A percentile compares a stretch with the other conserved stretches of the same genome.
Conservation (phyloP, 768 basidiomycete genomes). For the Rhizopogon rudus region DNA sequence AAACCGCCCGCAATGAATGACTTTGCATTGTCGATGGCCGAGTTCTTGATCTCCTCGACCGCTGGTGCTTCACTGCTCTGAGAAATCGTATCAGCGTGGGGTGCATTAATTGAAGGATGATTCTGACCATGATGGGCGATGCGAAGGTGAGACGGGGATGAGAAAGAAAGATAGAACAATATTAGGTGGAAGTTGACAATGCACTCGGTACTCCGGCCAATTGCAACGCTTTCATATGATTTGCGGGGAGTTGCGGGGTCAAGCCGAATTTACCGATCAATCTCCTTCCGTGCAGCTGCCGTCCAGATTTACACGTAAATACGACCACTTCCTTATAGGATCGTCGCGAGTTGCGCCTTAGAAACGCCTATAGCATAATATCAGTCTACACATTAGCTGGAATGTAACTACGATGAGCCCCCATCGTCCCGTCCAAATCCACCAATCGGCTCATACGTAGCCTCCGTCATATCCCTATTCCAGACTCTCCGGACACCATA, state of each 20-base stretch:
- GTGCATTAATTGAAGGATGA: not conserved
- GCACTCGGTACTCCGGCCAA: slow-evolving; percentile 5
- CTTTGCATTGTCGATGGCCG: slow-evolving; percentile 50
- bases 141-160: slow-evolving; percentile 5
- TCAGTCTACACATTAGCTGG: slow-evolving; percentile 13
- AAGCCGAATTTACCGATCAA: slow-evolving; percentile 8
- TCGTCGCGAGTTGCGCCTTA: not conserved
- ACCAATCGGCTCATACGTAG: slow-evolving; percentile 87
- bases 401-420: slow-evolving; percentile 16
- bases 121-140: slow-evolving; percentile 22
- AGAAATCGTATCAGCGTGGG: slow-evolving; percentile 6
- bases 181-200: not conserved
- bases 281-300: not conserved
- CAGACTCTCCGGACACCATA: slow-evolving; percentile 67
- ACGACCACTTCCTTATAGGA: too few species aligned
- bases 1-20: slow-evolving; percentile 93
- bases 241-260: slow-evolving; percentile 15
- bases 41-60: slow-evolving; percentile 17
- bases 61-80: slow-evolving; percentile 22
- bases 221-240: slow-evolving; percentile 23
- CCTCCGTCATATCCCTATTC: slow-evolving; percentile 72
- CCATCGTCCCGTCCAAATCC: slow-evolving; percentile 63
- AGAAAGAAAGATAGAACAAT: not conserved
- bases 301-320: too few species aligned
- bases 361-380: slow-evolving; percentile 8